Conservation (phyloP, 345 rosid genomes). For the Euphorbia pulcherrima region DNA sequence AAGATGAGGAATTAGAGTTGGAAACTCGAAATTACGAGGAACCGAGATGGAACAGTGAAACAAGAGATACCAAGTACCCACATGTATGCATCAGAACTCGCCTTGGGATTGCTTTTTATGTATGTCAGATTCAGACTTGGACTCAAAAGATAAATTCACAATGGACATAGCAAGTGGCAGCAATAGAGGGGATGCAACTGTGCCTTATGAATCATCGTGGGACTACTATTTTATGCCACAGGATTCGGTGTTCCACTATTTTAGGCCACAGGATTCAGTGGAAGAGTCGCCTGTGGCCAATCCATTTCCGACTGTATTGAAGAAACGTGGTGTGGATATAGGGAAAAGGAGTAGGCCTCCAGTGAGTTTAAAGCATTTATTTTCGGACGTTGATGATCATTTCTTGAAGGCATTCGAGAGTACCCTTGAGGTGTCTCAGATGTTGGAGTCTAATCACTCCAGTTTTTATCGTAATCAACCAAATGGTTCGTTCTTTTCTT, state of each 20-base stretch:
- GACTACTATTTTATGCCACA: background rate
- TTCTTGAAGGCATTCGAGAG: constrained; percentile 88
- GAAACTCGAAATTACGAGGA: too few species aligned
- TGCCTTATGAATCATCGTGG: background rate
- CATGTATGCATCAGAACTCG: too few species aligned
- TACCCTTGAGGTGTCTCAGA: constrained; percentile 86
- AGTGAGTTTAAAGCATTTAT: constrained; percentile 46
- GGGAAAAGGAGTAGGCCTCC: constrained; percentile 17
- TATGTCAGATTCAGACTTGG: too few species aligned
- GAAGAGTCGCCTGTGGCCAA: too few species aligned
- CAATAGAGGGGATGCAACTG: background rate
- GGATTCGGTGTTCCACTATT: background rate
- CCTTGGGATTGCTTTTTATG: too few species aligned
- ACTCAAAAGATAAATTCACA: too few species aligned
- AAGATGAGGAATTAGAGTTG: background rate
- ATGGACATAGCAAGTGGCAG: background rate
- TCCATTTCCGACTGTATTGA: constrained; percentile 28
- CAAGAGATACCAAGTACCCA: too few species aligned
- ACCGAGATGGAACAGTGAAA: too few species aligned
- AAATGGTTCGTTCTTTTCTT: constrained; percentile 16
- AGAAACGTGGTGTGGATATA: constrained; percentile 23
- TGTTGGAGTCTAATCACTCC: constrained; percentile 97
- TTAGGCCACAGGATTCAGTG: background rate
- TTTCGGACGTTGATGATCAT: constrained; percentile 70
- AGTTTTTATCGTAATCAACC: constrained; percentile 91